Conservation (phyloP, 768 basidiomycete genomes). For the Suillus clintonianus region DNA sequence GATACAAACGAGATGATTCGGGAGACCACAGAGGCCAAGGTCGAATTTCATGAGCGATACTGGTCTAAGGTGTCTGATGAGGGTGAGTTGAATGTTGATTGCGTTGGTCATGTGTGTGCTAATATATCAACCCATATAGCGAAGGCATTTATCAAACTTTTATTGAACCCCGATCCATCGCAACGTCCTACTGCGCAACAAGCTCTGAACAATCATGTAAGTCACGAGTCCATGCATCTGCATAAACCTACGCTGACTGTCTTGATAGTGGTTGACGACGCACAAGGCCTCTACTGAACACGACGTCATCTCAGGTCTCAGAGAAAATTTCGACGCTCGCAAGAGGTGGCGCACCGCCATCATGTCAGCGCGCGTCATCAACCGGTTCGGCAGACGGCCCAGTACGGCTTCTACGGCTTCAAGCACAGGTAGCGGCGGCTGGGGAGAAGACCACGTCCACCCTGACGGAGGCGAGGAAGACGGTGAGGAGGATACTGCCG, state of each 20-base stretch:
- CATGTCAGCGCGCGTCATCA: conserved; percentile 42
- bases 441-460: conserved; percentile 37
- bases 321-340: conserved; percentile 79
- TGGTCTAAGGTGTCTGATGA: conserved; percentile 87
- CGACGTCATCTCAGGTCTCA: conserved; percentile 72
- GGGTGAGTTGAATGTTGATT: conserved; percentile 45
- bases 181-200: conserved; percentile 73
- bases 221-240: conserved; percentile 20
- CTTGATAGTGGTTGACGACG: conserved; percentile 68
- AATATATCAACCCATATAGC: conserved; percentile 44
- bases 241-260: neutral
- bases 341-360: conserved; percentile 78
- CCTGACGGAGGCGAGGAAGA: conserved; percentile 33
- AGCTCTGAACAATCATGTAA: conserved; percentile 67
- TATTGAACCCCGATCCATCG: conserved; percentile 72
- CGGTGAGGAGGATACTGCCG: conserved; percentile 30
- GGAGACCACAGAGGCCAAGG: conserved; percentile 82
- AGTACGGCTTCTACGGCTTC: conserved; percentile 19
- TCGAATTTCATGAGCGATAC: conserved; percentile 92
- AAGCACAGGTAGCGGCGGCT: conserved; percentile 35
- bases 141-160: conserved; percentile 75
- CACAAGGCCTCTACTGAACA: conserved; percentile 67
- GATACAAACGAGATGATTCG: conserved; percentile 72
- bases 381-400: conserved; percentile 27
- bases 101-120: neutral